Percentiles rank a stretch among this genome's conserved stretches.
These are phyloP conservation scores for Yarrowia deformans DNA, from an alignment of 805 yeast species.

Conservation along the genomic window DNA sequence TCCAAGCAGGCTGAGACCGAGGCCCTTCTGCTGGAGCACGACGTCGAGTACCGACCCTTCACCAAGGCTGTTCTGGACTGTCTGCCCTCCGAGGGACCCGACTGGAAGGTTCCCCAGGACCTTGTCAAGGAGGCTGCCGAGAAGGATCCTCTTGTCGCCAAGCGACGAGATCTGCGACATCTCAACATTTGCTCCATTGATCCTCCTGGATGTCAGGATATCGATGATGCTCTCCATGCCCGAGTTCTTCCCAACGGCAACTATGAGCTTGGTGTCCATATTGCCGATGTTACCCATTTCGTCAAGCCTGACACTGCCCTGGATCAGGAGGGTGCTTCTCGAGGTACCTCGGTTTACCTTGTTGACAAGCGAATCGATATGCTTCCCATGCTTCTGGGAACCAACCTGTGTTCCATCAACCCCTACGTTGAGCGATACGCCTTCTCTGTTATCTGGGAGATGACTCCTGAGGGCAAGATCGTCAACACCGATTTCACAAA, in stretches of 20 bases:
- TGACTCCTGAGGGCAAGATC: constrained; percentile 85
- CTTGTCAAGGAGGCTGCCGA: constrained; percentile 51
- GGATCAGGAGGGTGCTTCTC: constrained; percentile 93
- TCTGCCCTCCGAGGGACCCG: constrained; percentile 89
- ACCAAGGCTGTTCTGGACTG: constrained; percentile 91
- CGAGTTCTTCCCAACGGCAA: constrained; percentile 84
- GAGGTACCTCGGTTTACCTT: constrained; percentile 96
- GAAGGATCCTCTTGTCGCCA: constrained; percentile 50
- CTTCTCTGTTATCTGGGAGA: constrained; percentile 94
- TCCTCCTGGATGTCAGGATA: constrained; percentile 98
- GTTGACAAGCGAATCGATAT: constrained; percentile 99
- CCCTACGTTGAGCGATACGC: constrained; percentile 97
- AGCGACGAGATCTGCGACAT: constrained; percentile 86
- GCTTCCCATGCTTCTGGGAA: constrained; percentile 94
- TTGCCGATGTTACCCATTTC: constrained; percentile 98
- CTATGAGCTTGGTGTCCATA: constrained; percentile 97
- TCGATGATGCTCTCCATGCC: constrained; percentile 97
- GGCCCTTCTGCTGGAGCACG: constrained; percentile 90
- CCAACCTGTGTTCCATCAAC: constrained; percentile 91
- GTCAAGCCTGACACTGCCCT: constrained; percentile 91
- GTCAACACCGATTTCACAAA: constrained; percentile 80
- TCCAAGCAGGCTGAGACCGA: constrained; percentile 95
- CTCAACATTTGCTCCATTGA: constrained; percentile 92
- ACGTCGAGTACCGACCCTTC: constrained; percentile 95
- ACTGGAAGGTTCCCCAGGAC: constrained; percentile 86